Evolutionary conservation across 345 rosid genomes (phyloP).

Genomic region (Brassica cretica): DNA sequence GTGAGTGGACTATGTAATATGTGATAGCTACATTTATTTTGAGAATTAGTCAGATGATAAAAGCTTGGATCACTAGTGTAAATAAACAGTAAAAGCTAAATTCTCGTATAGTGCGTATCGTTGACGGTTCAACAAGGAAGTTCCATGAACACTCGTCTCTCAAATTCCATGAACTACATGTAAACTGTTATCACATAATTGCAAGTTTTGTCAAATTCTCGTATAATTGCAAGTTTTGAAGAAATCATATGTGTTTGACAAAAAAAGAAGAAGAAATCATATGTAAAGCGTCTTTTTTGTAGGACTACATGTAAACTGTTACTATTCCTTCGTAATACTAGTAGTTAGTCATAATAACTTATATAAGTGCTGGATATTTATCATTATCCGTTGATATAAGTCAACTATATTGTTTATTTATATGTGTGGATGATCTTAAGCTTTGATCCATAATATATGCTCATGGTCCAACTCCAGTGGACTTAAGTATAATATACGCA

Average conservation of each 20-base stretch:
- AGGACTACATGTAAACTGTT: constrained; percentile 14
- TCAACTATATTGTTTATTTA: constrained; percentile 24
- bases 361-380: constrained; percentile 15
- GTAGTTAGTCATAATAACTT: constrained; percentile 19
- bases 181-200: too few relatives aligned
- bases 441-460: constrained; percentile 7
- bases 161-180: too few relatives aligned
- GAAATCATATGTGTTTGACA: not conserved
- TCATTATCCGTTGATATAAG: constrained; percentile 19
- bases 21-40: not conserved
- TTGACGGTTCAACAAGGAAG: not conserved
- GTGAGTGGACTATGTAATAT: not conserved
- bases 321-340: constrained; percentile 5
- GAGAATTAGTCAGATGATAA: not conserved
- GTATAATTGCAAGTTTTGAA: constrained; percentile 2
- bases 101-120: not conserved
- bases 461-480: constrained; percentile 26
- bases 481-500: constrained; percentile 20
- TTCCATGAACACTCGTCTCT: too few relatives aligned
- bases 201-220: too few relatives aligned
- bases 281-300: not conserved
- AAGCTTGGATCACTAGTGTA: not conserved
- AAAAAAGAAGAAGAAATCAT: not conserved
- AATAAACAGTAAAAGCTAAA: not conserved
- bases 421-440: not conserved